These are phyloP conservation scores for Pseudocercospora vitis DNA, from an alignment of 2,329 filamentous ascomycete genomes.

Conservation along the genomic window DNA sequence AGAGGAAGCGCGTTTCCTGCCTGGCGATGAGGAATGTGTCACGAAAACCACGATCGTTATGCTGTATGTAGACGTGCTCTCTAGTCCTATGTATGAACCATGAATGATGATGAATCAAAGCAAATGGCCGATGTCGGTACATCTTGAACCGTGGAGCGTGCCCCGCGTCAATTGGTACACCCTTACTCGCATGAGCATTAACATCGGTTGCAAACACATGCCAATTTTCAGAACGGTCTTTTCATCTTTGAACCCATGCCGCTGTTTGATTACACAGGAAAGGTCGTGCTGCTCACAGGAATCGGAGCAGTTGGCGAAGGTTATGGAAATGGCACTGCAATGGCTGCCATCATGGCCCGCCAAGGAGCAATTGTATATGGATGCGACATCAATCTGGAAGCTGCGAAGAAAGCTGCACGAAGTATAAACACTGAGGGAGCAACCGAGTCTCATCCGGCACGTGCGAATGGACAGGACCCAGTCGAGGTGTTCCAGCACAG, in stretches of 20 bases:
- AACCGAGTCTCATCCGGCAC: slow-evolving; percentile 22
- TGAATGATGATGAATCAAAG: background rate
- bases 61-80: background rate
- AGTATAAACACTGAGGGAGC: slow-evolving; percentile 28
- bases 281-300: slow-evolving; percentile 50
- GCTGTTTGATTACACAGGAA: slow-evolving; percentile 44
- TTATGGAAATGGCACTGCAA: slow-evolving; percentile 50
- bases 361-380: slow-evolving; percentile 54
- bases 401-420: slow-evolving; percentile 30
- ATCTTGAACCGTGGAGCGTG: no score
- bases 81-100: background rate
- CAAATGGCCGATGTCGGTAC: background rate
- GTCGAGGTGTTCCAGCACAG: slow-evolving; percentile 28
- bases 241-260: no score
- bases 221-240: no score
- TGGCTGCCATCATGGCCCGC: slow-evolving; percentile 46
- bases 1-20: slow-evolving; percentile 29
- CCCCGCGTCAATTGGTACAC: no score
- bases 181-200: no score
- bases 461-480: slow-evolving; percentile 14
- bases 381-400: slow-evolving; percentile 47
- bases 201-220: no score
- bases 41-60: slow-evolving; percentile 7
- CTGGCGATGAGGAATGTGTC: slow-evolving; percentile 25
- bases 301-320: slow-evolving; percentile 48